Evolutionary conservation across 495 filamentous ascomycete genomes (phyloP), one percentile per base, ranked within the genome.

Genomic region (Xylaria venustula): DNA sequence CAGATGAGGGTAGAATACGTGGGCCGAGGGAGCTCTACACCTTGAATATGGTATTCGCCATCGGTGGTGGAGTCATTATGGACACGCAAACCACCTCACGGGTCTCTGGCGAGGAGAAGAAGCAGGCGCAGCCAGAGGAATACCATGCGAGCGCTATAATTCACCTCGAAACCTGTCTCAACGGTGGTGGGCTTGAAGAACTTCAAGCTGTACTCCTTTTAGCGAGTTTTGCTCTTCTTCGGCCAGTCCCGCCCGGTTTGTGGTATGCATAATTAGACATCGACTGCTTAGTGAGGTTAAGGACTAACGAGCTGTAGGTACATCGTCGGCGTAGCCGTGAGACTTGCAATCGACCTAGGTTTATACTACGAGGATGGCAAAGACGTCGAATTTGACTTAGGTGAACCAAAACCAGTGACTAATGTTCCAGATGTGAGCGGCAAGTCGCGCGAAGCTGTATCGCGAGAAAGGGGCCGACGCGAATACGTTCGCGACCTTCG

Each of bases 1-100:
- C 81, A 2, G 77, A 85, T 7, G 85, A 88, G 34, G 85, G 84
- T 53, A 85, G 85, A 58, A 83, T 84, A 56, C 84, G 91, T 28
- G 90, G 88, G 19, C 85, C 93, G 7, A 84, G 90, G 51, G 92
- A 96, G 73, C 84, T 92, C 14, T 98, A 97, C 70, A 85, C 92
- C 73, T 81, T 97, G 48, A 96, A 97, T 72, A 97, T 98, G 72
- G 93, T 97, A n/a, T 98, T 93, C 76, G 93, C 93, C 6, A 97
- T 97, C 62, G 93, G 93, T 8, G 89, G 91, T 12, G 93, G 92
- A 0, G 96, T 97, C 64, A 95, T 96, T 62, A 85, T 96, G 64
- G 89, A 88, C 51, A 88, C 62, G 11, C 67, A 71, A 59, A 66
- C 69, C 14, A 63, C 64, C 22, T 67, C 69, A 11, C 26, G 64